These are phyloP conservation scores for Alternaria solani DNA, from an alignment of 2,329 filamentous ascomycete species.

Conservation along the genomic window DNA sequence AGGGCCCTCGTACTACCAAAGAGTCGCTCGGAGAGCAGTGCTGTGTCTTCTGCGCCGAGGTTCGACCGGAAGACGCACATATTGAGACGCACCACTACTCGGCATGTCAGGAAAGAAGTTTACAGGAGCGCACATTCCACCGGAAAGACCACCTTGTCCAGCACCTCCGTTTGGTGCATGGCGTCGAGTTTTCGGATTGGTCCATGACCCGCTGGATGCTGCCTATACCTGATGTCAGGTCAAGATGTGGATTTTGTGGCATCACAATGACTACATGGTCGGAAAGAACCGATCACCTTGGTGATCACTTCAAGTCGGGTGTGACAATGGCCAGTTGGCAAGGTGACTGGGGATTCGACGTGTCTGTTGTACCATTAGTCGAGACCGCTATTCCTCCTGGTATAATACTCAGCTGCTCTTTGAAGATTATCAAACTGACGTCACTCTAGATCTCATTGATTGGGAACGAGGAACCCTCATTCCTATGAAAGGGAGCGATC, in stretches of 20 bases:
- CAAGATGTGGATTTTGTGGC: constrained; percentile 37
- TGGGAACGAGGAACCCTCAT: constrained; percentile 29
- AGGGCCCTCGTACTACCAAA: constrained; percentile 20
- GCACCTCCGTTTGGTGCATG: constrained; percentile 38
- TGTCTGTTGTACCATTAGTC: constrained; percentile 19
- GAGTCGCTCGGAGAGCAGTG: constrained; percentile 22
- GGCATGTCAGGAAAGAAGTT: constrained; percentile 29
- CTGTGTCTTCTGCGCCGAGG: constrained; percentile 34
- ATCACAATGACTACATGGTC: constrained; percentile 30
- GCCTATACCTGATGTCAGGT: constrained; percentile 31
- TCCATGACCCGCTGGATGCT: constrained; percentile 39
- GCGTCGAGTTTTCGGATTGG: constrained; percentile 43
- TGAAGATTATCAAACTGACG: background rate
- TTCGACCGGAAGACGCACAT: constrained; percentile 22
- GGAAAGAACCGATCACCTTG: constrained; percentile 36
- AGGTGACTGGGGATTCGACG: constrained; percentile 38
- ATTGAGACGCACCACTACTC: constrained; percentile 31
- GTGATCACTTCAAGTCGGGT: constrained; percentile 37
- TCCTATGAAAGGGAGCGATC: constrained; percentile 32
- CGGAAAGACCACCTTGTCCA: constrained; percentile 42
- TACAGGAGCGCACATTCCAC: constrained; percentile 38
- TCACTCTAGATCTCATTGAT: constrained; percentile 29
- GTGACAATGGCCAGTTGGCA: constrained; percentile 37
- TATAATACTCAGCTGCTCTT: background rate
- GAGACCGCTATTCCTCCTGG: constrained; percentile 35